phyloP scores from a whole-genome alignment of 2,329 filamentous ascomycete genomes.

The Aspergillus eucalypticola region DNA sequence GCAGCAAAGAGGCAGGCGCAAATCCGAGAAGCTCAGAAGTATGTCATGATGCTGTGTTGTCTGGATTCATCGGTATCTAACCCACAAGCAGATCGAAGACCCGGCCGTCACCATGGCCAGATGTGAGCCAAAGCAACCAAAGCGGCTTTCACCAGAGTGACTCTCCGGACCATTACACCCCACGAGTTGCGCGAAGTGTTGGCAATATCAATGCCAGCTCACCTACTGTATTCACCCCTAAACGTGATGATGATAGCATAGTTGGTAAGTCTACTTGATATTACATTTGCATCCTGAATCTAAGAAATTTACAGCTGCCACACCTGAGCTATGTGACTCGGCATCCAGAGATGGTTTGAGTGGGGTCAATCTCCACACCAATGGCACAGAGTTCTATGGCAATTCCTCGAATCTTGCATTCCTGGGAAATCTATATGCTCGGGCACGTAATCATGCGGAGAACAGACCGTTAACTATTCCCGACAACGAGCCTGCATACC shows the following conservation, averaged over 20 bases:
- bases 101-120: conserved; percentile 18
- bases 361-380: conserved; percentile 30
- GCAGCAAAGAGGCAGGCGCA: conserved; percentile 11
- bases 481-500: neutral
- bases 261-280: too few species aligned
- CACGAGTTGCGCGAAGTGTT: neutral
- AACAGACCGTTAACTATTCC: conserved; percentile 2
- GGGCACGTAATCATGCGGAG: conserved; percentile 22
- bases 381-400: conserved; percentile 32
- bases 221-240: neutral
- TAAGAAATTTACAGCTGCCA: neutral
- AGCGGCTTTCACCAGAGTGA: neutral
- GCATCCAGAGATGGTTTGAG: conserved; percentile 26
- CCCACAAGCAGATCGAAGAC: conserved; percentile 1
- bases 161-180: neutral
- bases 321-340: conserved; percentile 20
- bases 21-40: conserved; percentile 13
- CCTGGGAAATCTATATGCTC: conserved; percentile 24
- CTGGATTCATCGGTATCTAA: too few species aligned
- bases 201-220: conserved; percentile 1
- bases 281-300: too few species aligned
- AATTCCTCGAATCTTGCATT: conserved; percentile 32
- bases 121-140: conserved; percentile 4
- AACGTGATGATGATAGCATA: neutral
- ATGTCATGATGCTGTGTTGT: neutral